phyloP scores from a whole-genome alignment of 495 filamentous ascomycete species.

The Pyronema domesticum region DNA sequence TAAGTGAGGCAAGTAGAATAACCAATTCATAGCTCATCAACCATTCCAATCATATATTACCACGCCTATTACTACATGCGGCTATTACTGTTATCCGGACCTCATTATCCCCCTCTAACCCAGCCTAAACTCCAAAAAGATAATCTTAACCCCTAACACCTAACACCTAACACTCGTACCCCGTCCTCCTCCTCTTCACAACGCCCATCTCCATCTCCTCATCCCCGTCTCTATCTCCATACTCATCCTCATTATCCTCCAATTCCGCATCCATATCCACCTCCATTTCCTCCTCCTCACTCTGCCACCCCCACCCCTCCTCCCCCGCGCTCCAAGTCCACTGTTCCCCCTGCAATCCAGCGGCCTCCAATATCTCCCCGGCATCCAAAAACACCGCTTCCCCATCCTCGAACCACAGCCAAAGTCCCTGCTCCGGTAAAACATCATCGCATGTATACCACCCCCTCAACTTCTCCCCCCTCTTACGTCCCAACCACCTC shows the following conservation, averaged over 20 bases:
- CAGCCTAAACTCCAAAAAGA: too few species aligned
- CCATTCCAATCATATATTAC: too few species aligned
- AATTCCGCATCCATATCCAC: neutral
- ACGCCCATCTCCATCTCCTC: neutral
- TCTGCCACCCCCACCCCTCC: neutral
- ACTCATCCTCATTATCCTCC: neutral
- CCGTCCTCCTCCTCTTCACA: conserved; percentile 1
- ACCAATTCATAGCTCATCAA: too few species aligned
- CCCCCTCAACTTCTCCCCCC: conserved; percentile 5
- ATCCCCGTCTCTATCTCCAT: neutral
- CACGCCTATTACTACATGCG: too few species aligned
- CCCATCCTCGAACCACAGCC: conserved; percentile 19
- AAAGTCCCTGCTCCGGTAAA: conserved; percentile 19
- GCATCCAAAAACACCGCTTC: conserved; percentile 14
- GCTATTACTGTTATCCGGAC: too few species aligned
- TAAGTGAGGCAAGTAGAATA: too few species aligned
- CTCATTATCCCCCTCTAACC: too few species aligned
- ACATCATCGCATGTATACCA: conserved; percentile 23
- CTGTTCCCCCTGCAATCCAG: conserved; percentile 5
- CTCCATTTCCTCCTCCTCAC: neutral
- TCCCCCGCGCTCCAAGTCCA: neutral
- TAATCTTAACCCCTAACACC: too few species aligned
- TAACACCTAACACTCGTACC: too few species aligned
- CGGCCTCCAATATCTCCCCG: conserved; percentile 16
- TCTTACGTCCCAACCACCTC: conserved; percentile 20